Percentiles rank a stretch among this genome's conserved stretches.
Evolutionary conservation across 1,284 basidiomycete species (phyloP).

Genomic region (Moesziomyces antarcticus): DNA sequence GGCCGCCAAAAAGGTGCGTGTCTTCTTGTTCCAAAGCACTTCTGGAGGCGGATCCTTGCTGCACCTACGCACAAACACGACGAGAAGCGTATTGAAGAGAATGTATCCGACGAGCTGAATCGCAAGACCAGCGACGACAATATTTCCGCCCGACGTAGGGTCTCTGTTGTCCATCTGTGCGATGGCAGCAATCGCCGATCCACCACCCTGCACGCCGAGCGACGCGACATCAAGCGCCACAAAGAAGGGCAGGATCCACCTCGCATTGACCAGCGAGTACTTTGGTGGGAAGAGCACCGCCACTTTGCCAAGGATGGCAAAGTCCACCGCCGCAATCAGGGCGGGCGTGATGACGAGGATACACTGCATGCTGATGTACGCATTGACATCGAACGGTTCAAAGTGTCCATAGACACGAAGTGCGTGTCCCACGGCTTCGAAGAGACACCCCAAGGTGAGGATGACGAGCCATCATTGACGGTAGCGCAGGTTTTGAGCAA

Average conservation of each 20-base stretch:
- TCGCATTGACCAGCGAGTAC: conserved; percentile 30
- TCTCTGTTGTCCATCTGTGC: conserved; percentile 25
- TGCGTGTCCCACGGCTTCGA: conserved; percentile 25
- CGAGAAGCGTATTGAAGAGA: conserved; percentile 33
- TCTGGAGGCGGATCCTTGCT: not conserved
- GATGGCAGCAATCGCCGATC: conserved; percentile 32
- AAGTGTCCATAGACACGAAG: conserved; percentile 41
- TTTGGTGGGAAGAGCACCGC: conserved; percentile 22
- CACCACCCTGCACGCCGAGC: conserved; percentile 43
- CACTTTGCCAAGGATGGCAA: conserved; percentile 39
- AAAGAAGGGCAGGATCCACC: conserved; percentile 48
- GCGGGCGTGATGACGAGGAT: conserved; percentile 52
- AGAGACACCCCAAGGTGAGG: conserved; percentile 27
- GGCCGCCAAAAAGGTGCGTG: conserved; percentile 30
- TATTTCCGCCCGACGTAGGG: conserved; percentile 20
- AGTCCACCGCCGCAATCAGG: conserved; percentile 51
- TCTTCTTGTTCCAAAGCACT: conserved; percentile 12
- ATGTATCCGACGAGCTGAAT: conserved; percentile 45
- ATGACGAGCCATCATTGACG: conserved; percentile 39
- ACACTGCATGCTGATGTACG: conserved; percentile 49
- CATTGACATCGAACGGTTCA: conserved; percentile 15
- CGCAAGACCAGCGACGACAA: conserved; percentile 43
- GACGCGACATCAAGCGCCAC: conserved; percentile 47
- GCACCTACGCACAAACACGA: conserved; percentile 23
- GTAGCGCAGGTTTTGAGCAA: conserved; percentile 9